phyloP scores from a whole-genome alignment of 2,329 filamentous ascomycete species.

The Ophidiomyces ophidiicola region DNA sequence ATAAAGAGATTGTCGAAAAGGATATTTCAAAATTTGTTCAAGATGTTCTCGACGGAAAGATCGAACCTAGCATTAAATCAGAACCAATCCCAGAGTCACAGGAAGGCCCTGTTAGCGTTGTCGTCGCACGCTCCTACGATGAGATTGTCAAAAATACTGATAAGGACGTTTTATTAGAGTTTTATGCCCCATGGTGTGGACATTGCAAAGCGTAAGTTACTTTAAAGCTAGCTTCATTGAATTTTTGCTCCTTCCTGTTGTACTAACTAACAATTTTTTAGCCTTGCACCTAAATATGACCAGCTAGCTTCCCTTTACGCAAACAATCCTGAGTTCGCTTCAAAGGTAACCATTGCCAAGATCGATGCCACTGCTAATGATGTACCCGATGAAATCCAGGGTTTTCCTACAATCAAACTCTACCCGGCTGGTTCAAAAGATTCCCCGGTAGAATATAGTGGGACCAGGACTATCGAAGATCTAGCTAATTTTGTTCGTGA shows the following conservation, averaged over 20 bases:
- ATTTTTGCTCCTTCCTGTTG: conserved; percentile 6
- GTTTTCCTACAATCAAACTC: conserved; percentile 98
- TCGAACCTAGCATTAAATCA: conserved; percentile 95
- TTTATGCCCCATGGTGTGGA: conserved; percentile 81
- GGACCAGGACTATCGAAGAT: conserved; percentile 80
- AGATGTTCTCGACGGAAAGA: conserved; percentile 71
- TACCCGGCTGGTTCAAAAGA: conserved; percentile 84
- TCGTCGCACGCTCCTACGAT: conserved; percentile 91
- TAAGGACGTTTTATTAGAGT: conserved; percentile 96
- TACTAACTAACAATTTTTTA: conserved; percentile 17
- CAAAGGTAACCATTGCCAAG: conserved; percentile 65
- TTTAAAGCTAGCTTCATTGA: too few relatives aligned
- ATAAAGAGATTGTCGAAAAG: conserved; percentile 61
- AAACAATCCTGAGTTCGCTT: conserved; percentile 36
- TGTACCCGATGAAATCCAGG: conserved; percentile 88
- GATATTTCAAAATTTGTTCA: conserved; percentile 72
- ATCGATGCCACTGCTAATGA: conserved; percentile 94
- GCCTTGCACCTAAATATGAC: conserved; percentile 55
- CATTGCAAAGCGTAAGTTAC: conserved; percentile 53
- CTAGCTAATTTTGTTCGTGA: conserved; percentile 85
- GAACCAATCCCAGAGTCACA: conserved; percentile 91
- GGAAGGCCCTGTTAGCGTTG: conserved; percentile 72
- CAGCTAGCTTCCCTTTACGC: conserved; percentile 48
- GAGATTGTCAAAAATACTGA: conserved; percentile 80
- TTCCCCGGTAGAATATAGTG: conserved; percentile 72